Percentiles rank a stretch among this genome's conserved stretches.
phyloP scores from a whole-genome alignment of 768 basidiomycete species.

The Arthromyces matolae region DNA sequence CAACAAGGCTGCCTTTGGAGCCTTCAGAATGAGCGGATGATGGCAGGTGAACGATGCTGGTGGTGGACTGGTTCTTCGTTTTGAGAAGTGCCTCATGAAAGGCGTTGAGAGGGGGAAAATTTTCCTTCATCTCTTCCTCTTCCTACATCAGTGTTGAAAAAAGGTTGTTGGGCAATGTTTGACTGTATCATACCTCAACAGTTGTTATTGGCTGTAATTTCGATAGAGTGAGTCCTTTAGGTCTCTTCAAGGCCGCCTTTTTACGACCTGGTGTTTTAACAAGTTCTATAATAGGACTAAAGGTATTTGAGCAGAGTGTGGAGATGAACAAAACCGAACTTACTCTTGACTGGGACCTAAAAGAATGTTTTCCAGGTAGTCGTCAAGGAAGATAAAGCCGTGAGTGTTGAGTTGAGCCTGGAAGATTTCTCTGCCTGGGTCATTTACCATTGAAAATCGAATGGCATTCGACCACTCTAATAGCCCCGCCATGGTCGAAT shows the following conservation, averaged over 20 bases:
- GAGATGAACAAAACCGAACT: constrained; percentile 15
- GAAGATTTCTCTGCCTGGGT: constrained; percentile 67
- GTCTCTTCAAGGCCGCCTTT: constrained; percentile 50
- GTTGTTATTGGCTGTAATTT: constrained; percentile 41
- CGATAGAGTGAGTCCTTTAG: constrained; percentile 38
- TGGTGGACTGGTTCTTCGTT: constrained; percentile 20
- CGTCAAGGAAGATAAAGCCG: constrained; percentile 76
- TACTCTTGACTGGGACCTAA: constrained; percentile 66
- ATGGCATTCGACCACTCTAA: constrained; percentile 67
- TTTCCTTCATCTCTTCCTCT: constrained; percentile 34
- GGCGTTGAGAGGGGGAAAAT: constrained; percentile 37
- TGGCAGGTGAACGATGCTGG: background rate
- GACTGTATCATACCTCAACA: constrained; percentile 39
- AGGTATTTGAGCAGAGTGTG: constrained; percentile 1
- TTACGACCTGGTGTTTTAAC: constrained; percentile 82
- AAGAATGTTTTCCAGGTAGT: constrained; percentile 72
- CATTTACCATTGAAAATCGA: constrained; percentile 64
- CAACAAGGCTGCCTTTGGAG: background rate
- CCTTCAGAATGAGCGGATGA: background rate
- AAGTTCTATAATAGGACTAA: constrained; percentile 70
- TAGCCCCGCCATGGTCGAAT: constrained; percentile 42
- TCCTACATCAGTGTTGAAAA: constrained; percentile 24
- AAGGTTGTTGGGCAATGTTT: background rate
- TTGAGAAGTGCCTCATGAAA: constrained; percentile 45
- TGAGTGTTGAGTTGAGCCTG: constrained; percentile 71